phyloP scores from a whole-genome alignment of 305 asterid genomes.

The Solanum aculeatissimum region DNA sequence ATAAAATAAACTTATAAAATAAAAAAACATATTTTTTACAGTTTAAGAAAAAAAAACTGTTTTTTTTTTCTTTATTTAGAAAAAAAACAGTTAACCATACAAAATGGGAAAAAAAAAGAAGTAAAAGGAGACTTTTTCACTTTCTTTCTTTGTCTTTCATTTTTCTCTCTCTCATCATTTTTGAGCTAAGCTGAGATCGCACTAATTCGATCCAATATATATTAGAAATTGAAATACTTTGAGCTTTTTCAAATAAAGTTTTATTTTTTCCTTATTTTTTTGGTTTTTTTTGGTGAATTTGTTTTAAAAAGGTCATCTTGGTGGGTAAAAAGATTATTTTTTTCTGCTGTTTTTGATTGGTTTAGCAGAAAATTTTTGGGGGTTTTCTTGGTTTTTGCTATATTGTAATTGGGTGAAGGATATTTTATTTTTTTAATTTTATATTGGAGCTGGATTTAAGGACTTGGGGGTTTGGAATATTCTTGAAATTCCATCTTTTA shows the following conservation, averaged over 20 bases:
- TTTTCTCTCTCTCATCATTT: conserved; percentile 11
- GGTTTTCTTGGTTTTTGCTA: conserved; percentile 21
- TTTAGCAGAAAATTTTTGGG: conserved; percentile 15
- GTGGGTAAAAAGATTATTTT: conserved; percentile 2
- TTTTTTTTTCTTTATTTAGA: not conserved
- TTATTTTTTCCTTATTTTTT: not conserved
- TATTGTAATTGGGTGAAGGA: conserved; percentile 13
- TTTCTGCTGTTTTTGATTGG: conserved; percentile 10
- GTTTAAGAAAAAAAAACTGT: not conserved
- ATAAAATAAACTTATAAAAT: not conserved
- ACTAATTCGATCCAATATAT: conserved; percentile 24
- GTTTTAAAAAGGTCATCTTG: not conserved
- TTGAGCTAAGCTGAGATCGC: conserved; percentile 7
- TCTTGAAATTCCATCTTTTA: not conserved
- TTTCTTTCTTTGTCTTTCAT: conserved; percentile 20
- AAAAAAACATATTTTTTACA: not conserved
- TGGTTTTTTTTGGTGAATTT: not conserved
- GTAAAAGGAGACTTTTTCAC: conserved; percentile 24
- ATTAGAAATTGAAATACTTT: not conserved
- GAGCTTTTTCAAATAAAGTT: not conserved
- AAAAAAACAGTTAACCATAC: not conserved
- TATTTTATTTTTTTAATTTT: conserved; percentile 7
- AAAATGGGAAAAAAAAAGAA: not conserved
- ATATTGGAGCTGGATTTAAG: not conserved
- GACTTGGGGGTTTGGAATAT: not conserved